phyloP scores from a whole-genome alignment of 306 rosid genomes.

The Dicorynia guianensis region DNA sequence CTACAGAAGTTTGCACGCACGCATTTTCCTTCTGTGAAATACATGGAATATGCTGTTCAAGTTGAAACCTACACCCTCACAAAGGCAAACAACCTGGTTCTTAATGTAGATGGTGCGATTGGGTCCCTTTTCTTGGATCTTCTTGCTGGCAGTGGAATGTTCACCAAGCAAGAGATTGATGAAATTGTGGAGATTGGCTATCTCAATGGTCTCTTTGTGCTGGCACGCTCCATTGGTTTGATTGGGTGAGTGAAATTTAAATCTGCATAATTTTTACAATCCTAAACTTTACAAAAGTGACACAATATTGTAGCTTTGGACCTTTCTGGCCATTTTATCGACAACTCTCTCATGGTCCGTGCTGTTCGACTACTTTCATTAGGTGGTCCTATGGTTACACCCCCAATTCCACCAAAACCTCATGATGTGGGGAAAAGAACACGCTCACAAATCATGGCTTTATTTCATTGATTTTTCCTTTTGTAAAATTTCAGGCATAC shows the following conservation, averaged over 20 bases:
- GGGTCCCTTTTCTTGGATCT: slow-evolving; percentile 93
- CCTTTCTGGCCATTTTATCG: slow-evolving; percentile 23
- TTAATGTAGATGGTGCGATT: slow-evolving; percentile 88
- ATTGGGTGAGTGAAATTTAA: slow-evolving; percentile 69
- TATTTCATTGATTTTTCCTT: slow-evolving; percentile 26
- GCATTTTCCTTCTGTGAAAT: slow-evolving; percentile 83
- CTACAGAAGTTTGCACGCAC: slow-evolving; percentile 78
- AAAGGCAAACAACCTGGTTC: slow-evolving; percentile 83
- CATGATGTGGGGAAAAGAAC: not conserved
- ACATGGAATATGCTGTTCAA: slow-evolving; percentile 89
- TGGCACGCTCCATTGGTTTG: slow-evolving; percentile 90
- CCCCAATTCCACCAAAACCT: not conserved
- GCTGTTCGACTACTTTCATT: slow-evolving; percentile 29
- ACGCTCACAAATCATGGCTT: not conserved
- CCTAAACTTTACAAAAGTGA: not conserved
- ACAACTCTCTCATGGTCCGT: slow-evolving; percentile 25
- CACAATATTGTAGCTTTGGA: slow-evolving; percentile 10
- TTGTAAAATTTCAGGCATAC: slow-evolving; percentile 68
- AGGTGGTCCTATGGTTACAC: slow-evolving; percentile 44
- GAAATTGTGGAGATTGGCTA: slow-evolving; percentile 85
- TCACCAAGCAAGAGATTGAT: slow-evolving; percentile 82
- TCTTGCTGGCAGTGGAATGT: slow-evolving; percentile 93
- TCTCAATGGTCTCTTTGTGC: slow-evolving; percentile 83
- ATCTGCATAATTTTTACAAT: slow-evolving; percentile 3
- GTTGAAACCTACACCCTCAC: slow-evolving; percentile 87